Base-by-base conservation (phyloP, 1,284 basidiomycete species). In the Naganishia sp. region DNA sequence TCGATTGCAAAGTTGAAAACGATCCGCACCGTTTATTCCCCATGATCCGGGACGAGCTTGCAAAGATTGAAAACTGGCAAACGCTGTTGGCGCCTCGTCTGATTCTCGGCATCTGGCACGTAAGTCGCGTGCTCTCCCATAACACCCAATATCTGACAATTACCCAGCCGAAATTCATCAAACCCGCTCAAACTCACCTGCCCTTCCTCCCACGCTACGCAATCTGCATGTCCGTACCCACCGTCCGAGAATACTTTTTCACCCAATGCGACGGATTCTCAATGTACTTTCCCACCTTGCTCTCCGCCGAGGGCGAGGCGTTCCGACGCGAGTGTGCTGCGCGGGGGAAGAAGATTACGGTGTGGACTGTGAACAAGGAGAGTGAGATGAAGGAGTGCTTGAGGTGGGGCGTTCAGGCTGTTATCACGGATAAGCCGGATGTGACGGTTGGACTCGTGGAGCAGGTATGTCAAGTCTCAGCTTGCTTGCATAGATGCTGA, bases 311-410 rank as follows among this genome's bases (percentile, higher is more conserved):
- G 69, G 84, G 82, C 28, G 76, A 73, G 71, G 86, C 84, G 71
- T 98, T 98, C 80, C 83, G 88, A 63, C 80, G 83, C 54, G 89
- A 94, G 69, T 94, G 91, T 78, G 87, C 87, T 75, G 81, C 76
- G 18, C 87, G 85, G 0, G 89, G 89, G 25, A 99, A 99, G 84
- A 85, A 85, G 73, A 74, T 97, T 53, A 88, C 94, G 85, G 92
- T 94, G 13, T 99, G 96, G 96, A 99, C 95, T 0, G 94, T 98
- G 35, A 99, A 98, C 77, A 85, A 89, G 54, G 86, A 87, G 11
- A 86, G 87, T 67, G 88, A 95, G 76, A 97, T 99, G 94, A 89
- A 95, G 82, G 91, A 97, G 85, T 92, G 92, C 68, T 89, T 90
- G 21, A 83, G 92, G 71, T 97, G 94, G 95, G 90, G 87, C 68